A percentile compares a stretch with the other conserved stretches of the same genome.
Evolutionary conservation across 257 asterid genomes (phyloP).

Genomic region (Solanum medicagineum): DNA sequence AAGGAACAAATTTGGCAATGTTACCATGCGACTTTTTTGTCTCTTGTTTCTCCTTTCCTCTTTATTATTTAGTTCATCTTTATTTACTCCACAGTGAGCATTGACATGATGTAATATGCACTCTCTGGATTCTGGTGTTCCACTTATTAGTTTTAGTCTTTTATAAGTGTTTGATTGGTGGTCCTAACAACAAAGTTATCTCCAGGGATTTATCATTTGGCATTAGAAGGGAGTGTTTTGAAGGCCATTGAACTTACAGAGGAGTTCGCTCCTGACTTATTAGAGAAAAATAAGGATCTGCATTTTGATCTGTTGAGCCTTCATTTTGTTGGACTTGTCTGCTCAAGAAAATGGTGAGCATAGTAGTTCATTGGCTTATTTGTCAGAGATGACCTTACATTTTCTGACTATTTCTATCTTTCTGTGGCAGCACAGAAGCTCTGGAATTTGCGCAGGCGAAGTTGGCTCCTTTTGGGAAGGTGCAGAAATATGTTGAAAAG

Average conservation of each 20-base stretch:
- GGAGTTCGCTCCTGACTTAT: slow-evolving; percentile 56
- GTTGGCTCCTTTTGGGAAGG: slow-evolving; percentile 68
- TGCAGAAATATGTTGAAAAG: slow-evolving; percentile 56
- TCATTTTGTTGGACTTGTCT: slow-evolving; percentile 66
- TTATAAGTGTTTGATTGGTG: not conserved
- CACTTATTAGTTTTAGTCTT: not conserved
- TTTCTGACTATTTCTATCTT: not conserved
- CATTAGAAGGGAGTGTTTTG: slow-evolving; percentile 48
- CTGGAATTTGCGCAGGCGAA: slow-evolving; percentile 71
- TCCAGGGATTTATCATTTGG: slow-evolving; percentile 59
- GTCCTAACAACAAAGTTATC: slow-evolving; percentile 1
- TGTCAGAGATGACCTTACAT: not conserved
- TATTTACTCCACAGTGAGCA: not conserved
- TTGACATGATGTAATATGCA: not conserved
- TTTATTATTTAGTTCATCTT: not conserved
- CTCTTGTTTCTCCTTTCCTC: not conserved
- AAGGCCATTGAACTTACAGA: slow-evolving; percentile 81
- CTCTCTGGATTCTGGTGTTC: not conserved
- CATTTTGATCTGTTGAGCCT: slow-evolving; percentile 87
- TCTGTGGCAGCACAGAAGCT: slow-evolving; percentile 79
- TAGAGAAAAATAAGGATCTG: slow-evolving; percentile 67
- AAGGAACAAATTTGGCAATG: not conserved
- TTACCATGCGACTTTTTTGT: not conserved
- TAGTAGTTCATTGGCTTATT: not conserved
- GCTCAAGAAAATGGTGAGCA: slow-evolving; percentile 63